Base-by-base conservation (phyloP, 306 rosid genomes). In the Sindora glabra region DNA sequence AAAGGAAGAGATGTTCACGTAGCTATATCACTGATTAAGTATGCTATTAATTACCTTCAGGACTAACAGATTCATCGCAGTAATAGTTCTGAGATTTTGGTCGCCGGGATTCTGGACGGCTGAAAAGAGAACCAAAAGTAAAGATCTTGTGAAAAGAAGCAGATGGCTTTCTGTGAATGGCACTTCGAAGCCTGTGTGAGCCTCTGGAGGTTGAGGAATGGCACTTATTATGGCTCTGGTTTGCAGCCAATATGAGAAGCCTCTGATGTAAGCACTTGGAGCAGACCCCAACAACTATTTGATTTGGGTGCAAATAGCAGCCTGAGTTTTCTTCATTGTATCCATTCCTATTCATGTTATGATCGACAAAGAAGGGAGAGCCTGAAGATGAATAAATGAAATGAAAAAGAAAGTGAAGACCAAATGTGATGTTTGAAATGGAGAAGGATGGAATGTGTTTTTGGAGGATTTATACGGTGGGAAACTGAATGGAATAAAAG, bases 291-390 rank as follows among this genome's bases (percentile, higher is more conserved):
- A 89, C 52, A 30, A 82, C 77, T 9, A 58, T 38, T 66, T 94
- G 87, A 27, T 74, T 77, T 6, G 97, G 97, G 60, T 94, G 99
- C 73, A 94, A 84, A 80, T 77, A 77, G 75, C 99, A 94, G 68
- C 42, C 75, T 11, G 89, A 32, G 60, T 68, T 70, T 55, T 79
- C 94, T 8, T 84, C 90, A 61, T 72, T 84, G 68, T 32, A 55
- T 23, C 83, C 86, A 79, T 81, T 81, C 27, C 61, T 73, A 42
- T 76, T 77, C 64, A 64, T 62, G 45, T 47, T 74, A 13, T 51
- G 38, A 37, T 34, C 63, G 10, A 37, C 16, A 53, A 14, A 34
- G 64, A 22, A 40, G 32, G 49, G 37, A 59, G 37, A 59, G 25
- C 22, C 50, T 54, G 65, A 40, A 64, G 61, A 42, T 16, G 54